Evolutionary conservation across 345 rosid genomes (phyloP).

Genomic region (Citrus sp.): DNA sequence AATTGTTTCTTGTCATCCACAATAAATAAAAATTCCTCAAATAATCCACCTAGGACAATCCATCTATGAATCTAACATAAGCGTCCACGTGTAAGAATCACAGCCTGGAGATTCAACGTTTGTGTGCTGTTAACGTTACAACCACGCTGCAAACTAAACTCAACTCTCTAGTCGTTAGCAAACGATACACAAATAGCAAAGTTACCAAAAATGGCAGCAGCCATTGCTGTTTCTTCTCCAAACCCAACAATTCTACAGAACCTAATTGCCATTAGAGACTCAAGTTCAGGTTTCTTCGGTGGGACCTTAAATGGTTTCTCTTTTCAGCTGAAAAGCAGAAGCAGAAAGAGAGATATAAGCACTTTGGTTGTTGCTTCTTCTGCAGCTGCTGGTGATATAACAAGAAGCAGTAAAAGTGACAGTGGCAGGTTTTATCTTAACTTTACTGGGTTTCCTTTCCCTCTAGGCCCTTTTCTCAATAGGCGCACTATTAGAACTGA

Average conservation of each 20-base stretch:
- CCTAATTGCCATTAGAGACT: constrained; percentile 34
- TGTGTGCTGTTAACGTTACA: not conserved
- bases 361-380: constrained; percentile 42
- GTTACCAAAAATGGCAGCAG: constrained; percentile 35
- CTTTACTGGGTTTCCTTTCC: constrained; percentile 93
- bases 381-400: constrained; percentile 31
- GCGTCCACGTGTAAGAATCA: constrained; percentile 49
- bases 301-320: constrained; percentile 40
- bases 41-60: constrained; percentile 30
- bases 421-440: constrained; percentile 71
- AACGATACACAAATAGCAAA: not conserved
- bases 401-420: constrained; percentile 21
- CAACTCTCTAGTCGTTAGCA: not conserved
- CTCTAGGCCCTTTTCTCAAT: constrained; percentile 95
- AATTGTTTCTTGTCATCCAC: constrained; percentile 19
- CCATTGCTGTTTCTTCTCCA: constrained; percentile 55
- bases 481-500: constrained; percentile 84
- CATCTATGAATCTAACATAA: constrained; percentile 3
- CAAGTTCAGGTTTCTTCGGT: constrained; percentile 39
- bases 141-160: not conserved
- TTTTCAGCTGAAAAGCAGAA: constrained; percentile 38
- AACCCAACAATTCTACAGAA: constrained; percentile 42
- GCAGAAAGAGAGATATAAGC: constrained; percentile 22
- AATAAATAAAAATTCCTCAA: constrained; percentile 9
- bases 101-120: constrained; percentile 26